These are phyloP conservation scores for Ceratonia siliqua DNA, from an alignment of 306 rosid species.

Conservation along the genomic window DNA sequence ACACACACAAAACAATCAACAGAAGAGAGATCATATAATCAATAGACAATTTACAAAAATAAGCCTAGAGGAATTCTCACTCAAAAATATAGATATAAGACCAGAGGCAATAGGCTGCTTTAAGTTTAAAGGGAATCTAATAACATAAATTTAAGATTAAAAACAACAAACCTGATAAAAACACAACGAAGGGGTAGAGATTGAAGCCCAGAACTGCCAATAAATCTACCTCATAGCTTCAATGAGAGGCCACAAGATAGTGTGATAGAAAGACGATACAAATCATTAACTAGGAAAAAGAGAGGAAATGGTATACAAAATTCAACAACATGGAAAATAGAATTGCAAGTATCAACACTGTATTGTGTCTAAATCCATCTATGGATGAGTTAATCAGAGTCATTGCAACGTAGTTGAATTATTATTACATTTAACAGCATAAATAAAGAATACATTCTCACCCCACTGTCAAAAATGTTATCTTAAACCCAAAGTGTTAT, in stretches of 20 bases:
- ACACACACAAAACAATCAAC: conserved; percentile 9
- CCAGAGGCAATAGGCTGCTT: background rate
- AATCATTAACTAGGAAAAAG: conserved; percentile 38
- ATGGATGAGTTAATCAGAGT: conserved; percentile 34
- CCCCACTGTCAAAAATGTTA: conserved; percentile 10
- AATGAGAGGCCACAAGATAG: conserved; percentile 41
- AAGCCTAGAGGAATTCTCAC: background rate
- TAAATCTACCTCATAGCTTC: conserved; percentile 49
- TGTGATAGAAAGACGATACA: conserved; percentile 34
- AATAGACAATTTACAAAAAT: conserved; percentile 26
- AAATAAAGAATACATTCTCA: conserved; percentile 24
- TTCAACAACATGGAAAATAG: conserved; percentile 38
- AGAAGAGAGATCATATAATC: conserved; percentile 19
- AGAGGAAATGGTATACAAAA: conserved; percentile 31
- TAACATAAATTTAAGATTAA: conserved; percentile 27
- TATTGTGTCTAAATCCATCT: conserved; percentile 32
- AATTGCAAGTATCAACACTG: conserved; percentile 36
- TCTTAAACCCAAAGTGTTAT: conserved; percentile 1
- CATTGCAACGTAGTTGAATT: conserved; percentile 21
- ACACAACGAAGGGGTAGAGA: conserved; percentile 48
- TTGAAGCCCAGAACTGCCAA: conserved; percentile 49
- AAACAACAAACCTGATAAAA: conserved; percentile 55
- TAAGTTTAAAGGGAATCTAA: conserved; percentile 22
- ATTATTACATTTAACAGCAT: background rate
- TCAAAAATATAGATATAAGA: background rate